These are phyloP conservation scores for Scleroderma bovista DNA, from an alignment of 768 basidiomycete species.

Conservation along the genomic window DNA sequence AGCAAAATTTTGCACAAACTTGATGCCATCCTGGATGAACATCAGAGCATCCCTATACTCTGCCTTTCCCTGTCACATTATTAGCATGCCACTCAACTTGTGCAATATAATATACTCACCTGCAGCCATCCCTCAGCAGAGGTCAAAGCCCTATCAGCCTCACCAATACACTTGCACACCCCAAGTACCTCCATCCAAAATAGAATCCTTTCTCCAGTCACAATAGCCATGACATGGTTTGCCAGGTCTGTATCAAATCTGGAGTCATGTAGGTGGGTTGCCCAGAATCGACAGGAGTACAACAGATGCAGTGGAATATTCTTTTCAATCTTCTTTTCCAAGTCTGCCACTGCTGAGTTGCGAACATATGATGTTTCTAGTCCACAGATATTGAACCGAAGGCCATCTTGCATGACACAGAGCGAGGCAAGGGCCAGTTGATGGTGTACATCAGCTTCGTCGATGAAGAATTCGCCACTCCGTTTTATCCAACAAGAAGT, in stretches of 20 bases:
- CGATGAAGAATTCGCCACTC: slow-evolving; percentile 10
- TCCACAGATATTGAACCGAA: slow-evolving; percentile 29
- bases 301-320: background rate
- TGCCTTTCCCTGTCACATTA: background rate
- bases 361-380: slow-evolving; percentile 26
- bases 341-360: slow-evolving; percentile 18
- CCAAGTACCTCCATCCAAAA: slow-evolving; percentile 1
- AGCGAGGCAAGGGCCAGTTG: slow-evolving; percentile 18
- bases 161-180: background rate
- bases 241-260: background rate
- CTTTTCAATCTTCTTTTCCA: background rate
- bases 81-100: background rate
- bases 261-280: background rate
- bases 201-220: slow-evolving; percentile 1
- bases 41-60: no score
- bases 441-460: background rate
- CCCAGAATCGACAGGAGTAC: background rate
- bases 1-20: background rate
- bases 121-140: background rate
- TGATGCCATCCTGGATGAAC: background rate
- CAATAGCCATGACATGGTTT: background rate
- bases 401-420: slow-evolving; percentile 21
- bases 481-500: slow-evolving; percentile 17
- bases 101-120: background rate
- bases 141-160: background rate